Base-by-base conservation (phyloP, 1,284 basidiomycete genomes). In the Apiotrichum porosum region DNA sequence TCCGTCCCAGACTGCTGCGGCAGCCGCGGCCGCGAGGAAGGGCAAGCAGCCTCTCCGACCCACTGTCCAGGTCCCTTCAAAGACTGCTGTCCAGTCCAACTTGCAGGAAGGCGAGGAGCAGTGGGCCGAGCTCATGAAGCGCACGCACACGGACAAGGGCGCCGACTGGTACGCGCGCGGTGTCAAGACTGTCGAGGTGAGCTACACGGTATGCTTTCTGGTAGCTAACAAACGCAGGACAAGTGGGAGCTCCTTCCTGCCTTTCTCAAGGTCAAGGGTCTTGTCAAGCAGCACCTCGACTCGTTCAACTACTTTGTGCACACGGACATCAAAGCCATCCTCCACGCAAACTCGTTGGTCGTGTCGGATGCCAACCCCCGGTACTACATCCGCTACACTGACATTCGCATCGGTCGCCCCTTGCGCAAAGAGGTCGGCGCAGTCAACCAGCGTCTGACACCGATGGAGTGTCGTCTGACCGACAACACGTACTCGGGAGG, bases 221-320 rank as follows among this genome's bases (percentile, higher is more conserved):
- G 6, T 3, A 9, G 9, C 17, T 26, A 28, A 12, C 26, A 28
- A 28, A 28, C 8, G 26, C 63, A 95, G 91, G 93, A 97, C 69
- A 97, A 97, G 82, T 97, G 93, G 93, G 82, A 94, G 37, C 76
- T 97, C 12, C 76, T 97, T 4, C 93, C 93, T 1, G 92, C 92
- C 10, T 97, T 97, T 65, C 78, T 97, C 47, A 88, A 93, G 72
- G 88, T 93, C 54, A 97, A 97, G 65, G 93, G 93, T 58, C 83
- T 97, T n/a, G 93, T 97, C 54, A 98, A 98, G 76, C 95, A 99
- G 71, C 95, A 99, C 69, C 90, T 98, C 62, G 97, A 99, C 74
- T 97, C 93, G 9, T 99, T 95, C 83, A 98, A 99, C 77, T 95
- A 97, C 74, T 98, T 99, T 70, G 90, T 98, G 63, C 88, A 98